Base-by-base conservation (phyloP, 1,139 yeast species). In the Diutina sp. region DNA sequence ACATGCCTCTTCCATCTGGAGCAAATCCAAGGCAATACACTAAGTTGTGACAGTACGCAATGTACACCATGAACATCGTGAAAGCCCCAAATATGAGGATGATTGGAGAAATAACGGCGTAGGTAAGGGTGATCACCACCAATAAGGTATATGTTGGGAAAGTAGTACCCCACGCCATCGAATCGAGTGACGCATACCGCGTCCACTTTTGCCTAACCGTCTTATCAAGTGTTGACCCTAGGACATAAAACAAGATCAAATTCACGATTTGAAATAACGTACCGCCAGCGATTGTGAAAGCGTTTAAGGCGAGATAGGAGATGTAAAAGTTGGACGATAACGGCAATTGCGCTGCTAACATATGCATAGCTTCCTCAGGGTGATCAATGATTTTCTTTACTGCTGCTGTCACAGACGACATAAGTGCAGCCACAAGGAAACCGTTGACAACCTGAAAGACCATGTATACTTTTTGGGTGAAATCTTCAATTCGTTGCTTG, bases 141-240 rank as follows among this genome's bases (percentile, higher is more conserved):
- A 91, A 80, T 67, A 86, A 84, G 55, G 96, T 85, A 72, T 86
- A 90, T 8, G 83, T 75, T 6, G 97, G 97, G 78, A 87, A 91
- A 2, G 84, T 75, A 1, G 96, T 87, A 60, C 99, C 99, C 95
- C 96, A 93, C 21, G 82, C 76, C 64, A 86, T 78, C 1, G 81
- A 66, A 11, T 85, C 82, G 61, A 93, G 72, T 2, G 76, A 76
- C 61, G 80, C 77, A 70, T 80, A 85, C 65, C 98, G 80, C 54
- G 67, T 74, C 87, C 88, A 90, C 72, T 87, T 87, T 78, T 90
- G 90, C 66, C 98, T 78, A 54, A 96, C 90, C 4, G 98, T 90
- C 55, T 72, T 74, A 66, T 93, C 98, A 56, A 91, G 74, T 14
- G 89, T 25, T 44, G 70, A 66, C 18, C 96, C 91, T 60, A 91